phyloP scores from a whole-genome alignment of 148 eudicot genomes.

The Rhododendron mucronatum region DNA sequence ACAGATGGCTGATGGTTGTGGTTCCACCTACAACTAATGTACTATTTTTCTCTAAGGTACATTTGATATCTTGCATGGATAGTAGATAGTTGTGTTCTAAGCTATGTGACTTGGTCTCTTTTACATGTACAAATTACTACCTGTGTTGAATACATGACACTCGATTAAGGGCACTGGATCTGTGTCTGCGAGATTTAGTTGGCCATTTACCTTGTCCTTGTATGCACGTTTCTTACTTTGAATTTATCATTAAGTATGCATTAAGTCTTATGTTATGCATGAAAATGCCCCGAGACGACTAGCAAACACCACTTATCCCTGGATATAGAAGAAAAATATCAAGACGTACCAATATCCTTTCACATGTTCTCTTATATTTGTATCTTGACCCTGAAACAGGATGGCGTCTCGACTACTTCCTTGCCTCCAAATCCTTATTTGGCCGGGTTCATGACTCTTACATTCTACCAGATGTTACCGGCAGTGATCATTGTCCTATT shows the following conservation, averaged over 20 bases:
- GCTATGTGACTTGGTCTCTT: not conserved
- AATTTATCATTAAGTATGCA: not conserved
- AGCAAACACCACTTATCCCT: not conserved
- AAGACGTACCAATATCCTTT: not conserved
- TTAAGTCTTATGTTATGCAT: not conserved
- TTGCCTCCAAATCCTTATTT: constrained; percentile 62
- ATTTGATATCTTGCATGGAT: not conserved
- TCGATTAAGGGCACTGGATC: not conserved
- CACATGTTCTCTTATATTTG: not conserved
- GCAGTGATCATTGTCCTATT: constrained; percentile 94
- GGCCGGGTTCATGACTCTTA: constrained; percentile 77
- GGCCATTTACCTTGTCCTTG: not conserved
- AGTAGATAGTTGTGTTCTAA: not conserved
- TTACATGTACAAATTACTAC: not conserved
- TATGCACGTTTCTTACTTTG: not conserved
- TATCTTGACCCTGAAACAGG: constrained; percentile 41
- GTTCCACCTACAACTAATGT: not conserved
- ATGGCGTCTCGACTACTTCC: constrained; percentile 94
- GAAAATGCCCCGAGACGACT: not conserved
- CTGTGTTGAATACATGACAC: not conserved
- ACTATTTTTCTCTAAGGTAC: not conserved
- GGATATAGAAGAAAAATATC: not conserved
- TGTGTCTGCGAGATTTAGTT: not conserved
- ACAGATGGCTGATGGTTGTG: not conserved
- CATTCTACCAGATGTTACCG: constrained; percentile 80